Conservation (phyloP, 83 land plant genomes). For the Larix sibirica region DNA sequence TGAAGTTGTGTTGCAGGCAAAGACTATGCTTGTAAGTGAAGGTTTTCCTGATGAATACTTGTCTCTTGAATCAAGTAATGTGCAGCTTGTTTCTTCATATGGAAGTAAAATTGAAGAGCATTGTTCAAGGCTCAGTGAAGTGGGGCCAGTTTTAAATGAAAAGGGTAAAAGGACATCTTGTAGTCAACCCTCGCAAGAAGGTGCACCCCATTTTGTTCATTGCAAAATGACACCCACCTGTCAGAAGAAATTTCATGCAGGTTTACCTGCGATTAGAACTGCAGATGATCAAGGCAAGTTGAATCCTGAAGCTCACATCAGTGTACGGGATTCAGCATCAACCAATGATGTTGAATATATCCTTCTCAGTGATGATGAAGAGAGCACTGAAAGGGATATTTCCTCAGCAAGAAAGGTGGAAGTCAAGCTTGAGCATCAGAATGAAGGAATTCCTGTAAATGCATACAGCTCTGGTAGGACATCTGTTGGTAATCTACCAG, state of each 20-base stretch:
- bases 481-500: neutral
- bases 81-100: neutral
- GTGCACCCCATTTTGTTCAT: neutral
- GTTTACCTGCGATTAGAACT: neutral
- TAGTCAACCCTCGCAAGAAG: neutral
- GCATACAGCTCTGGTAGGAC: neutral
- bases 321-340: neutral
- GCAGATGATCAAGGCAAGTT: neutral
- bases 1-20: neutral
- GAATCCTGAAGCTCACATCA: neutral
- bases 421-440: neutral
- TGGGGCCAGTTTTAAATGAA: neutral
- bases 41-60: neutral
- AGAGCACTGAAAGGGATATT: neutral
- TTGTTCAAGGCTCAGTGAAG: neutral
- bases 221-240: neutral
- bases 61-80: neutral
- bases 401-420: neutral
- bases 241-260: neutral
- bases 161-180: neutral
- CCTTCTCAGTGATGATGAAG: constrained; percentile 11
- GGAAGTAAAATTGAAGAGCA: neutral
- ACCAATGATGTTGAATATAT: constrained; percentile 9
- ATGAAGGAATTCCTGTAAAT: neutral
- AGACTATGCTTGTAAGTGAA: neutral